Conservation (phyloP, 2,329 filamentous ascomycete genomes). For the Coniochaeta pulveracea region DNA sequence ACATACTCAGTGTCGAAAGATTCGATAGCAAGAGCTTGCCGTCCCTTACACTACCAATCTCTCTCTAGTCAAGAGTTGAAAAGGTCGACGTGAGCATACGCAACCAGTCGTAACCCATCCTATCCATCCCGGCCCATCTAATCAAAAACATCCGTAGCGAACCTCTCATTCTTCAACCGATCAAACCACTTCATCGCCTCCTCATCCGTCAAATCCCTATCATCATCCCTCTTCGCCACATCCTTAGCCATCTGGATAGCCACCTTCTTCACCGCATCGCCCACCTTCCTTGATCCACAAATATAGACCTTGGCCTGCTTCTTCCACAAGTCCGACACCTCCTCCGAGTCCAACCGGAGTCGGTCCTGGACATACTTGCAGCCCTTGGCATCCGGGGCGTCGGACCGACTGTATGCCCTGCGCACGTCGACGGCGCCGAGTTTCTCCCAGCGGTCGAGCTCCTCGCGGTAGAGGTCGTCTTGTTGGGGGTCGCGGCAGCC, state of each 20-base stretch:
- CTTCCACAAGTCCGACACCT: conserved; percentile 22
- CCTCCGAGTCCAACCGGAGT: conserved; percentile 29
- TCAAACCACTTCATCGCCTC: conserved; percentile 34
- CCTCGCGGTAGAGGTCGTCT: conserved; percentile 50
- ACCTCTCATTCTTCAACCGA: conserved; percentile 39
- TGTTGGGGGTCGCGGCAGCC: conserved; percentile 44
- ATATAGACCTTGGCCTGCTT: conserved; percentile 42
- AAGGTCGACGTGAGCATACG: too few relatives aligned
- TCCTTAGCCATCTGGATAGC: conserved; percentile 23
- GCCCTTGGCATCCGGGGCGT: conserved; percentile 21
- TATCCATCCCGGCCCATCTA: too few relatives aligned
- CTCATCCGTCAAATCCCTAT: conserved; percentile 11
- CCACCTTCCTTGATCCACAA: conserved; percentile 41
- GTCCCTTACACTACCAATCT: too few relatives aligned
- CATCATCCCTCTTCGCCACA: conserved; percentile 15
- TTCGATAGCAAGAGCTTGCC: too few relatives aligned
- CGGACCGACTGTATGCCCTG: conserved; percentile 43
- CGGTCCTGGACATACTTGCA: conserved; percentile 31
- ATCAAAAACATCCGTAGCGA: conserved; percentile 46
- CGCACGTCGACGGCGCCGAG: conserved; percentile 49
- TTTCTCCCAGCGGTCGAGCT: conserved; percentile 47
- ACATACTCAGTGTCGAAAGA: too few relatives aligned
- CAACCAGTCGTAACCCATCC: too few relatives aligned
- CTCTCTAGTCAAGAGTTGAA: too few relatives aligned
- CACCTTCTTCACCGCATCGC: conserved; percentile 25